Base-by-base conservation (phyloP, 352 stramenopile species). In the Phytophthora fragariae region DNA sequence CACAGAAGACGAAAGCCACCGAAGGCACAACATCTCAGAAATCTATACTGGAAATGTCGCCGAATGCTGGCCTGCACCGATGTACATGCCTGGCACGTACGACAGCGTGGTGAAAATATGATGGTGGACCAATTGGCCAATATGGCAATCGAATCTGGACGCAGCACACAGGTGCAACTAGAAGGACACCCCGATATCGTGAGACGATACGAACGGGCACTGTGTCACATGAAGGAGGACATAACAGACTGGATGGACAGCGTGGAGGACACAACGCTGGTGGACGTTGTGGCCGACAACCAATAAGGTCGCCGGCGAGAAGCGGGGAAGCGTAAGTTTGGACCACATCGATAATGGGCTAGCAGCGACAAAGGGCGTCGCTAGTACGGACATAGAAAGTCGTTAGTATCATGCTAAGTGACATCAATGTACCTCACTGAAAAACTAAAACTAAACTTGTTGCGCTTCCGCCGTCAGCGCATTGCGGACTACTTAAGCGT, bases 381-480 rank as follows among this genome's bases (percentile, higher is more conserved):
- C 24, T 57, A 57, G 50, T 21, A 57, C 50, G 50, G 50, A 21
- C 19, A 57, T 57, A 57, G 24, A 21, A 37, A 57, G 50, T 57
- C 50, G 24, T 57, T 57, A 57, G 50, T 27, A 27, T 27, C 24
- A 27, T 27, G 24, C 24, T 27, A 27, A 27, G 24, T 27, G 24
- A 27, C 24, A 27, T 27, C 24, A 27, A 27, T 27, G 24, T 27
- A 27, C 24, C 24, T 27, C 24, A 27, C 24, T 27, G 24, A 27
- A 27, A 27, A 27, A 27, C 24, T 1, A 27, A 27, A 27, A 27
- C 24, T 1, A 27, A 27, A 27, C n/a, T n/a, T n/a, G n/a, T n/a
- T n/a, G n/a, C n/a, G n/a, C n/a, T n/a, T n/a, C n/a, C n/a, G n/a
- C n/a, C n/a, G n/a, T n/a, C n/a, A n/a, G n/a, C n/a, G n/a, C n/a